phyloP scores from a whole-genome alignment of 129 eudicot genomes.

The Heracleum sosnowskyi region DNA sequence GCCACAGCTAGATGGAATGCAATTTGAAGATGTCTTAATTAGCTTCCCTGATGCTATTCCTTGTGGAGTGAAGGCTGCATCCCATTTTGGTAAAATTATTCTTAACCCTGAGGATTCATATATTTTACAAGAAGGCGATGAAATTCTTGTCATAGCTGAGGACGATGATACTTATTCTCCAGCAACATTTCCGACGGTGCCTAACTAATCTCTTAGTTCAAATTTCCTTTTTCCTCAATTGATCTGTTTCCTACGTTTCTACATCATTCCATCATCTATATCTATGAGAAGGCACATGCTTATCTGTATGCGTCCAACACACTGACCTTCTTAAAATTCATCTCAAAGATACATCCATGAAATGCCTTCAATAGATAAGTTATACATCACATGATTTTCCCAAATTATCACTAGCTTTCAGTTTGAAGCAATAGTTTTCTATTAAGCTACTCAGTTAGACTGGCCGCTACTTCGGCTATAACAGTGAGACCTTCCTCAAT shows the following conservation, averaged over 20 bases:
- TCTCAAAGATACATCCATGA: background rate
- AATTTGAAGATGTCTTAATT: constrained; percentile 68
- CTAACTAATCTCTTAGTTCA: constrained; percentile 27
- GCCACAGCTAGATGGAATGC: constrained; percentile 86
- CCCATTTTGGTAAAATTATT: constrained; percentile 62
- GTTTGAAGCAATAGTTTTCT: background rate
- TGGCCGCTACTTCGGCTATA: background rate
- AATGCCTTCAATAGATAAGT: background rate
- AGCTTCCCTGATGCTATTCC: constrained; percentile 92
- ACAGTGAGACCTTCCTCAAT: background rate
- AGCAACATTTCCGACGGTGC: constrained; percentile 65
- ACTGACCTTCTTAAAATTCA: background rate
- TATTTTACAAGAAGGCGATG: constrained; percentile 86
- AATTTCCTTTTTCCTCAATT: background rate
- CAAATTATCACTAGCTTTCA: background rate
- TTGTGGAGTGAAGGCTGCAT: constrained; percentile 70
- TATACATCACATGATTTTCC: background rate
- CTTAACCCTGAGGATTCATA: constrained; percentile 80
- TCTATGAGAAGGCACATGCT: background rate
- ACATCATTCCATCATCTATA: background rate
- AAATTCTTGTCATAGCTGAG: constrained; percentile 78
- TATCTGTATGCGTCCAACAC: background rate
- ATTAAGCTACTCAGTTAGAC: background rate
- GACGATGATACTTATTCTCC: constrained; percentile 86
- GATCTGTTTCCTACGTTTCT: too few relatives aligned